Base-by-base conservation (phyloP, 495 filamentous ascomycete species). In the Penicillium subrubescens region DNA sequence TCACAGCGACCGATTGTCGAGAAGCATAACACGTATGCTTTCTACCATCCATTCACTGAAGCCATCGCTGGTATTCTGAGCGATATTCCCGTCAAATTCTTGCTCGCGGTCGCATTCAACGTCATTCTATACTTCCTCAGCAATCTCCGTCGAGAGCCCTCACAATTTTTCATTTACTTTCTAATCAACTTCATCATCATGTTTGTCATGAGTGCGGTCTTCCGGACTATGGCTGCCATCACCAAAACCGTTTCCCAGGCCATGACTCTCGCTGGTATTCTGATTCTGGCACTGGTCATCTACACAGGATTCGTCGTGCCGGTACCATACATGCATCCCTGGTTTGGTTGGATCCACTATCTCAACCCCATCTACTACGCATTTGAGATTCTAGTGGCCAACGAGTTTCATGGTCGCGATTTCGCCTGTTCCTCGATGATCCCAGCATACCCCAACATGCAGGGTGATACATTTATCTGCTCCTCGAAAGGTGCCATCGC, bases 281-380 rank as follows among this genome's bases (percentile, higher is more conserved):
- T 94, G 62, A 92, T 93, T 67, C 83, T 95, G 21, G 83, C 83
- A 44, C 78, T 94, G 39, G 80, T 93, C 72, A 89, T 94, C 66
- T 94, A 92, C 74, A 94, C 91, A 64, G 92, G 92, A 35, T 96
- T 94, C 73, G 84, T 85, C 11, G 89, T 94, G 63, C 92, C 92
- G 0, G 83, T 83, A 48, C 70, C 57, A 53, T 60, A 68, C 15
- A 93, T 94, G 90, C 84, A 85, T 10, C 79, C 73, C 5, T 94
- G 91, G 88, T 89, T 88, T 63, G 82, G 89, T 25, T 94, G 92
- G 92, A 80, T 95, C 51, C 88, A 89, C 64, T 95, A 91, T 65
- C 71, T 96, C 8, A 87, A 95, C 64, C 92, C 92, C 11, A 82
- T 95, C 37, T 35, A 62, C 14, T 77, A 79, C 59, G 74, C 62